These are phyloP conservation scores for Eucalyptus sideroxylon DNA, from an alignment of 345 rosid genomes.

Conservation along the genomic window DNA sequence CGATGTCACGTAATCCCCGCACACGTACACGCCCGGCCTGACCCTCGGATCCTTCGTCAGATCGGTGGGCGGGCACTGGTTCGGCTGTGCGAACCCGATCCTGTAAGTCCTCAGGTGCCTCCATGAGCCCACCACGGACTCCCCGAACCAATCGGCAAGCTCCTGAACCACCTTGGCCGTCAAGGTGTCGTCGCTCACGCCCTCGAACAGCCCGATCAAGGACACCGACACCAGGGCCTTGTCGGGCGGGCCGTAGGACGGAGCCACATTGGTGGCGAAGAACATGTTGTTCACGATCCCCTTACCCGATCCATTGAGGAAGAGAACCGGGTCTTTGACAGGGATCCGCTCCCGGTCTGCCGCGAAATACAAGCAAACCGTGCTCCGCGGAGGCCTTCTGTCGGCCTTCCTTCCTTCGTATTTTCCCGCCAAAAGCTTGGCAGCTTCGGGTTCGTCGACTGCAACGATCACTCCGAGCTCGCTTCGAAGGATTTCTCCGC, in stretches of 20 bases:
- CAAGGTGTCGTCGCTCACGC: conserved; percentile 35
- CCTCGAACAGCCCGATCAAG: conserved; percentile 57
- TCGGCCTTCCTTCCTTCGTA: neutral
- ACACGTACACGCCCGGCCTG: conserved; percentile 33
- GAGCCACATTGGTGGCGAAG: conserved; percentile 75
- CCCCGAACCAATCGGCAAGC: conserved; percentile 68
- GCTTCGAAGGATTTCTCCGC: conserved; percentile 35
- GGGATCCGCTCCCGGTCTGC: conserved; percentile 42
- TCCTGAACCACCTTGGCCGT: conserved; percentile 33
- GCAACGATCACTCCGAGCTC: conserved; percentile 69
- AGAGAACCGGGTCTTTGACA: conserved; percentile 55
- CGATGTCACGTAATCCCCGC: conserved; percentile 73
- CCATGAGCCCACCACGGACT: conserved; percentile 45
- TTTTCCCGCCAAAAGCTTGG: conserved; percentile 44
- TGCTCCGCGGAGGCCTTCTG: conserved; percentile 40
- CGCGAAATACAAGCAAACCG: conserved; percentile 73
- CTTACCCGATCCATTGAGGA: conserved; percentile 64
- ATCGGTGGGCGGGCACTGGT: conserved; percentile 72
- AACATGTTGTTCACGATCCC: conserved; percentile 93
- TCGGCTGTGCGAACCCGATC: conserved; percentile 69
- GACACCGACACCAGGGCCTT: conserved; percentile 74
- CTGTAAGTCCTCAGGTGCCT: conserved; percentile 66
- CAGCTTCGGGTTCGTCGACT: conserved; percentile 62
- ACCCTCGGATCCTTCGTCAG: conserved; percentile 37
- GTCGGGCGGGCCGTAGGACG: conserved; percentile 54